These are phyloP conservation scores for Spathaspora sp. DNA, from an alignment of 1,139 yeast species.

Conservation along the genomic window DNA sequence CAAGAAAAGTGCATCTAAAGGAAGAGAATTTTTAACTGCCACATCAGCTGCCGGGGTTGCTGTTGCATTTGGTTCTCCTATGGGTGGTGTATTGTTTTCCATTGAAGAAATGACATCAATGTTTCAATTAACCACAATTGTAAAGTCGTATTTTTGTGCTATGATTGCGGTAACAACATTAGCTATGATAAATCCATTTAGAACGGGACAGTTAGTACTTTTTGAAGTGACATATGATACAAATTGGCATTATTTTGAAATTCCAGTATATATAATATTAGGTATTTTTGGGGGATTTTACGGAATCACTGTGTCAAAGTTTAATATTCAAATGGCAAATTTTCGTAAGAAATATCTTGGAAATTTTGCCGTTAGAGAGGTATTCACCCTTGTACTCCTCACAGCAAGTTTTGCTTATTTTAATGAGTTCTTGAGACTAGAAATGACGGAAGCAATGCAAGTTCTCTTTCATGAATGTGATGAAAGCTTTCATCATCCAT, in stretches of 20 bases:
- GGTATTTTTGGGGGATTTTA: constrained; percentile 93
- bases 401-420: constrained; percentile 82
- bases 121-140: constrained; percentile 75
- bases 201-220: constrained; percentile 91
- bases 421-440: constrained; percentile 75
- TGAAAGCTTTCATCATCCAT: constrained; percentile 34
- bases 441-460: constrained; percentile 97
- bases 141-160: constrained; percentile 92
- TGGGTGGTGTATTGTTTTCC: constrained; percentile 69
- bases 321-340: constrained; percentile 74
- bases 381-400: constrained; percentile 59
- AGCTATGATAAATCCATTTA: constrained; percentile 78
- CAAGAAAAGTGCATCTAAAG: constrained; percentile 47
- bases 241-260: constrained; percentile 84
- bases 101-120: constrained; percentile 74
- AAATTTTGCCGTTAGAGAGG: constrained; percentile 67
- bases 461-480: constrained; percentile 83
- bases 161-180: constrained; percentile 82
- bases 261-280: constrained; percentile 72
- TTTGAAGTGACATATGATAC: constrained; percentile 86
- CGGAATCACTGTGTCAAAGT: constrained; percentile 78
- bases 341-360: constrained; percentile 72
- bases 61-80: constrained; percentile 72
- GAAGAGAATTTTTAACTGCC: constrained; percentile 57
- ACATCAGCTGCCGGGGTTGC: constrained; percentile 73